These are phyloP conservation scores for Starmera quercuum DNA, from an alignment of 805 yeast genomes.

Conservation along the genomic window DNA sequence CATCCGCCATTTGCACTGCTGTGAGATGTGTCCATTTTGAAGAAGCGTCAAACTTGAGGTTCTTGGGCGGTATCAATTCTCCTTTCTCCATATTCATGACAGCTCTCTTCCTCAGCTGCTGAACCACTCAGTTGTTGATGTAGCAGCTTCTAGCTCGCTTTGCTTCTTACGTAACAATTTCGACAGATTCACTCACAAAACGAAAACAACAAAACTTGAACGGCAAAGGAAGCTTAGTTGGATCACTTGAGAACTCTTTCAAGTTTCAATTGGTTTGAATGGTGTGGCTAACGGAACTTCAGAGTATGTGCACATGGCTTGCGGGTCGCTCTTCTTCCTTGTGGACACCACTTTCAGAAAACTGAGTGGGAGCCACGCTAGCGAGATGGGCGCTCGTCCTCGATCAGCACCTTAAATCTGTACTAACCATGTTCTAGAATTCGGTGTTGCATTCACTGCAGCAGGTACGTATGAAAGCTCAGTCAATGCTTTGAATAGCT, in stretches of 20 bases:
- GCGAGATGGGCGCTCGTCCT: no score
- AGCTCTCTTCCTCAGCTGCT: no score
- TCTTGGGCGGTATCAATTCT: background rate
- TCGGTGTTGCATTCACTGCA: constrained; percentile 90
- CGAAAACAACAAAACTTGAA: background rate
- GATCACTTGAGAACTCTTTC: no score
- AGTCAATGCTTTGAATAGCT: background rate
- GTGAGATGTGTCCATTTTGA: background rate
- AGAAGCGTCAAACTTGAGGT: background rate
- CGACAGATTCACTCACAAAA: background rate
- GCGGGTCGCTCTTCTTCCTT: no score
- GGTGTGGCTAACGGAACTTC: constrained; percentile 74
- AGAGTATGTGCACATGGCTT: constrained; percentile 47
- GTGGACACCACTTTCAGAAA: no score
- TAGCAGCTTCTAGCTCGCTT: no score
- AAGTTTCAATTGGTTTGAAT: constrained; percentile 1
- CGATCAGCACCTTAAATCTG: background rate
- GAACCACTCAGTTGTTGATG: no score
- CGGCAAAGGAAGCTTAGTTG: background rate
- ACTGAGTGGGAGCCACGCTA: no score
- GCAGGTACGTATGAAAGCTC: constrained; percentile 37
- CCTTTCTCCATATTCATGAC: no score
- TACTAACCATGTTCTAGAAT: constrained; percentile 39
- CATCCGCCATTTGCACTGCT: background rate
- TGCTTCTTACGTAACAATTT: background rate